A percentile compares a stretch with the other conserved stretches of the same genome.
These are phyloP conservation scores for Reticulascus tulasneorum DNA, from an alignment of 2,329 filamentous ascomycete species.

Conservation along the genomic window DNA sequence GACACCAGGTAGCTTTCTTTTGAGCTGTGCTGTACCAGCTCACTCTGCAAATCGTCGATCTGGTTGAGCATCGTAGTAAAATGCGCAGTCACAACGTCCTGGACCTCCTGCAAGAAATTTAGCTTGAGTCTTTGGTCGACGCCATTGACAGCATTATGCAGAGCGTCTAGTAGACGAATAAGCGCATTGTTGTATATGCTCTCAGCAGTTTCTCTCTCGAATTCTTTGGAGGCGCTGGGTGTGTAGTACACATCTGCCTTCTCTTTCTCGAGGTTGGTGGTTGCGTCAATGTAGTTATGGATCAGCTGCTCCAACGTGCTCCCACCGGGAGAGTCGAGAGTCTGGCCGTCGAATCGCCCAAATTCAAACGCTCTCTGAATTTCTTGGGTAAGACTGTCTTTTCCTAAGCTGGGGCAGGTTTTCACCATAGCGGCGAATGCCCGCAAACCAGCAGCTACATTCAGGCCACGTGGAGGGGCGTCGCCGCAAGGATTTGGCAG, in stretches of 20 bases:
- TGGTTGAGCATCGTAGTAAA: neutral
- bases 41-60: neutral
- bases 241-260: too few species aligned
- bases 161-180: neutral
- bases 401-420: neutral
- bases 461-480: neutral
- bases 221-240: neutral
- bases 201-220: neutral
- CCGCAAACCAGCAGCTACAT: neutral
- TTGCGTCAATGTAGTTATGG: neutral
- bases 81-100: neutral
- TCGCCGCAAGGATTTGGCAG: slow-evolving; percentile 31
- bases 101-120: neutral
- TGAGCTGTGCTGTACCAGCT: neutral
- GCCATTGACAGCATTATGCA: neutral
- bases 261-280: neutral
- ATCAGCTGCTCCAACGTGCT: neutral
- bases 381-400: neutral
- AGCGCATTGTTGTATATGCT: neutral
- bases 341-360: neutral
- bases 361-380: neutral
- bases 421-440: neutral
- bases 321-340: neutral
- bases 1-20: neutral
- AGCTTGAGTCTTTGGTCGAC: neutral